Evolutionary conservation across 2,329 filamentous ascomycete species (phyloP).

Genomic region (Aspergillus vadensis): DNA sequence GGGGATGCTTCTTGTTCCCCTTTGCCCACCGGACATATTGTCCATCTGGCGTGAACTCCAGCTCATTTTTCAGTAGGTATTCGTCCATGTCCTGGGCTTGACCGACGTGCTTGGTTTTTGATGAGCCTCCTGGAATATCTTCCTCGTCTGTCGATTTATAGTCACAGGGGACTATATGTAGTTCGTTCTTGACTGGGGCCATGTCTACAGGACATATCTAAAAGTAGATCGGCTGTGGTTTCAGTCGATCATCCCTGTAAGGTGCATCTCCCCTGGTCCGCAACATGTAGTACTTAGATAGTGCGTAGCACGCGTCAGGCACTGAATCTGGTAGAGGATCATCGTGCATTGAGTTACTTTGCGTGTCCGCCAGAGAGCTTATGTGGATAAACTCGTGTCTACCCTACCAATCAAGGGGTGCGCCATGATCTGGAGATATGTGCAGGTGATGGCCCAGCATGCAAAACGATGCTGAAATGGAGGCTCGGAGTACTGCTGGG

Average conservation of each 20-base stretch:
- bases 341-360: neutral
- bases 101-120: no score
- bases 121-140: no score
- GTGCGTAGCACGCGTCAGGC: neutral
- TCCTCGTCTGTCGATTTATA: no score
- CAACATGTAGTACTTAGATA: neutral
- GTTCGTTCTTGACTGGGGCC: neutral
- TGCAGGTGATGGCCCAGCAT: neutral
- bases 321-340: neutral
- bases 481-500: neutral
- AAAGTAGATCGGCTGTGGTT: neutral
- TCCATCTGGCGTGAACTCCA: constrained; percentile 21
- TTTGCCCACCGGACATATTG: constrained; percentile 18
- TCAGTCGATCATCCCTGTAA: neutral
- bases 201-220: neutral
- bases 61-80: constrained; percentile 9
- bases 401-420: neutral
- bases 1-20: constrained; percentile 24
- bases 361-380: neutral
- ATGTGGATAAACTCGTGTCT: neutral
- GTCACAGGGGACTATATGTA: no score
- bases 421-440: neutral
- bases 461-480: neutral
- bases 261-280: neutral
- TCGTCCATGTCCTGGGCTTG: neutral